These are phyloP conservation scores for Paratinospora sagittata DNA, from an alignment of 164 flowering plant genomes.

Conservation along the genomic window DNA sequence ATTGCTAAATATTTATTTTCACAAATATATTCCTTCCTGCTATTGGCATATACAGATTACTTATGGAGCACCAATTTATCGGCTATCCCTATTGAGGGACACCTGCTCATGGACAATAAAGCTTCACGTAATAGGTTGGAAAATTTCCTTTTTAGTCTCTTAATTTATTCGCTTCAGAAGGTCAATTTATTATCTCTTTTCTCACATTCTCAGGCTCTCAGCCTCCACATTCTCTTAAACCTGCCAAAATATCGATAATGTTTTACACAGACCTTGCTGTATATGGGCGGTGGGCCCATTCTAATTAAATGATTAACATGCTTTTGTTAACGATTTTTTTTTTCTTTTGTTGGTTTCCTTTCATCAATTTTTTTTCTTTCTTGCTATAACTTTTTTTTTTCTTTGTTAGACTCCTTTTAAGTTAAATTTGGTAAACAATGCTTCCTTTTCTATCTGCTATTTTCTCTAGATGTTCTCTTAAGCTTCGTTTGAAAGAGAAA, in stretches of 20 bases:
- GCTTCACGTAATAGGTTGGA: constrained; percentile 78
- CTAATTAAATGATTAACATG: background rate
- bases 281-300: background rate
- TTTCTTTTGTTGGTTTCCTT: background rate
- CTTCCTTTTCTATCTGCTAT: background rate
- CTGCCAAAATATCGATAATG: background rate
- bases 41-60: constrained; percentile 50
- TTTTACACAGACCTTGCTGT: background rate
- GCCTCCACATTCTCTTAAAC: background rate
- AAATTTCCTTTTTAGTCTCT: background rate
- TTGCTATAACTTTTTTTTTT: background rate
- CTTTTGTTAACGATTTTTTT: background rate
- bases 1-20: background rate
- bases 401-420: background rate
- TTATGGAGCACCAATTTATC: constrained; percentile 71
- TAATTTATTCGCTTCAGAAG: background rate
- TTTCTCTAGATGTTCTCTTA: background rate
- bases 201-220: background rate
- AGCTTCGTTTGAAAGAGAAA: background rate
- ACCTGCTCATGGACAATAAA: constrained; percentile 53
- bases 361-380: background rate
- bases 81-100: constrained; percentile 50
- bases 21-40: background rate
- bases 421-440: background rate
- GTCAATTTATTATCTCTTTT: background rate